Conservation (phyloP, 2,329 filamentous ascomycete species). For the Hypoxylon sp. region DNA sequence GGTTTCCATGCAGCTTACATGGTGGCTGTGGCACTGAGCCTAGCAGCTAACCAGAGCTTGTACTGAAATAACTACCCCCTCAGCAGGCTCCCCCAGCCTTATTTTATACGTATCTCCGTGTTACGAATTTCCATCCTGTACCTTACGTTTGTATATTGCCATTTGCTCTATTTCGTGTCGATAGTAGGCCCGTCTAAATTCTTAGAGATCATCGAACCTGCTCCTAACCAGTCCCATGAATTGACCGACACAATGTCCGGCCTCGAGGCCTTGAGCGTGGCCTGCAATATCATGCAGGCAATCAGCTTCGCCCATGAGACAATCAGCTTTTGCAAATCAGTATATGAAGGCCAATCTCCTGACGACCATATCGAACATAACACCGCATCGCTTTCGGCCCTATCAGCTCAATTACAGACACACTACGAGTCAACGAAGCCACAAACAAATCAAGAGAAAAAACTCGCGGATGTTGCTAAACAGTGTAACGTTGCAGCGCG, state of each 20-base stretch:
- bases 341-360: slow-evolving; percentile 39
- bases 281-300: slow-evolving; percentile 49
- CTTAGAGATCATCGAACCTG: not conserved
- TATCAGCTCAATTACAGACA: slow-evolving; percentile 13
- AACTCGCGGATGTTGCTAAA: slow-evolving; percentile 12
- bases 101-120: not conserved
- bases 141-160: not conserved
- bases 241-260: slow-evolving; percentile 25
- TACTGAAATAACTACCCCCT: not conserved
- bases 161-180: not conserved
- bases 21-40: not conserved
- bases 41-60: not conserved
- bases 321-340: slow-evolving; percentile 30
- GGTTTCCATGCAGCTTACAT: not conserved
- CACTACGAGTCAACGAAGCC: slow-evolving; percentile 5
- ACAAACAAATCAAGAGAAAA: slow-evolving; percentile 15
- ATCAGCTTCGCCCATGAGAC: slow-evolving; percentile 41
- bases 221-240: not conserved
- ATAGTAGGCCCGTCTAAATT: not conserved
- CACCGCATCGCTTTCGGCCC: slow-evolving; percentile 1
- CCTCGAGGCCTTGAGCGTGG: slow-evolving; percentile 47
- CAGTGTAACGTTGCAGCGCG: slow-evolving; percentile 24
- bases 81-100: not conserved
- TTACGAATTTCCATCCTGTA: not conserved
- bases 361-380: slow-evolving; percentile 1